Percentiles rank a stretch among this genome's conserved stretches.
phyloP scores from a whole-genome alignment of 2,329 filamentous ascomycete genomes.

The Fusarium proliferatum region DNA sequence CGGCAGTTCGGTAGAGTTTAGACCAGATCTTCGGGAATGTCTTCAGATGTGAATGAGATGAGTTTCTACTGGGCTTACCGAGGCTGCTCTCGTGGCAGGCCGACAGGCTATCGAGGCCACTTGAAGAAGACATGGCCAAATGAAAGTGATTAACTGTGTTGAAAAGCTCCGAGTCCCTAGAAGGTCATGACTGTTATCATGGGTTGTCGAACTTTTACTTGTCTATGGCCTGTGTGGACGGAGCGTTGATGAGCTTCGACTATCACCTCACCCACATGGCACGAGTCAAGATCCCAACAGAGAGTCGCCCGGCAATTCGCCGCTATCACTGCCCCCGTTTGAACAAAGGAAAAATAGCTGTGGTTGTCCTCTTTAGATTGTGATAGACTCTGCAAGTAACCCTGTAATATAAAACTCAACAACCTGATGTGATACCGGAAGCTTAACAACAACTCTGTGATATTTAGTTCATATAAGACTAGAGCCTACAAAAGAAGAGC shows the following conservation, averaged over 20 bases:
- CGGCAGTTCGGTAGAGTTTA: not conserved
- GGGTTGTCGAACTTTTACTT: not conserved
- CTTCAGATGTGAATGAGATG: not conserved
- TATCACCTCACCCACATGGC: not conserved
- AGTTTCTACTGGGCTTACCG: not conserved
- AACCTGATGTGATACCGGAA: not conserved
- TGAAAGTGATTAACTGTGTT: accelerated
- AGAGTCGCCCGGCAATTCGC: too few species aligned
- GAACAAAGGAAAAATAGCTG: accelerated
- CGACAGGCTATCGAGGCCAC: not conserved
- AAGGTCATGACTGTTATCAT: not conserved
- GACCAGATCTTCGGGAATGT: not conserved
- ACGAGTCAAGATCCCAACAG: not conserved
- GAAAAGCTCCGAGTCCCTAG: not conserved
- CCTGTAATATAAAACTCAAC: not conserved
- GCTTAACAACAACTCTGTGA: not conserved
- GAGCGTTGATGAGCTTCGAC: not conserved
- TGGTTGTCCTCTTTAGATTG: not conserved
- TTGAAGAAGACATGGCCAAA: not conserved
- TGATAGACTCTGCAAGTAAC: not conserved
- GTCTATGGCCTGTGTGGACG: not conserved
- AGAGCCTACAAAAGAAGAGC: accelerated
- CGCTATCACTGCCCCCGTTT: accelerated
- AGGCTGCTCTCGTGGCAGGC: not conserved
- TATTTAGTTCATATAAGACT: not conserved